Evolutionary conservation across 352 stramenopile species (phyloP), one percentile per base, ranked within the genome.

Genomic region (Globisporangium paroecandrum): DNA sequence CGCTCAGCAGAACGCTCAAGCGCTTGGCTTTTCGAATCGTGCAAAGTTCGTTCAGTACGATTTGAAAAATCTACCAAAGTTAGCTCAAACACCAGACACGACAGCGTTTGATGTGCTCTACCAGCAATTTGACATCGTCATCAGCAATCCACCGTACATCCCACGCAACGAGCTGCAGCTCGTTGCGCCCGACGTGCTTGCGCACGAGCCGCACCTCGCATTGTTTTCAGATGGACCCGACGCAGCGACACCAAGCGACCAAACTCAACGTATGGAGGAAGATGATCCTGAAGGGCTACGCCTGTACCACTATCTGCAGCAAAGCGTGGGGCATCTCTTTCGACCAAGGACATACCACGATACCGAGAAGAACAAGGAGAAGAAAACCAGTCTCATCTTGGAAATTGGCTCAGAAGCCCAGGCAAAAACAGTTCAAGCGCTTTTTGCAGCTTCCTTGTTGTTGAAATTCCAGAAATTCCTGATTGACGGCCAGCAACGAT

Each of bases 71-170:
- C 68, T 81, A 25, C 62, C 64, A 6, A 36, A 4, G 1, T 49
- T 75, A 25, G 51, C 32, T 0, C 4, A 15, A 9, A 4, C 25
- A 20, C 1, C 27, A 38, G 24, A 15, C 25, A 55, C 36, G 29
- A 27, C 41, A 34, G 18, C 27, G 0, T 1, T 4, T 4, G 55
- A 65, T 7, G 43, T 20, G 9, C 64, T 90, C 27, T 76, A 69
- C 41, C 77, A 73, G 34, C 51, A 69, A 1, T 89, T 95, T 57
- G 85, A 93, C 61, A 81, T 89, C 12, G 72, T 96, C 49, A 59
- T 94, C 51, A 83, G 83, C 69, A 91, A 91, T 38, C 87, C 87
- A 9, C 85, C 85, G 36, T 91, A 93, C 62, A 94, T 93, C 58
- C 81, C 87, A 0, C 66, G 68, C 24, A 69, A 32, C 6, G 84